Evolutionary conservation across 805 yeast species (phyloP).

Genomic region (Candida quercuum): DNA sequence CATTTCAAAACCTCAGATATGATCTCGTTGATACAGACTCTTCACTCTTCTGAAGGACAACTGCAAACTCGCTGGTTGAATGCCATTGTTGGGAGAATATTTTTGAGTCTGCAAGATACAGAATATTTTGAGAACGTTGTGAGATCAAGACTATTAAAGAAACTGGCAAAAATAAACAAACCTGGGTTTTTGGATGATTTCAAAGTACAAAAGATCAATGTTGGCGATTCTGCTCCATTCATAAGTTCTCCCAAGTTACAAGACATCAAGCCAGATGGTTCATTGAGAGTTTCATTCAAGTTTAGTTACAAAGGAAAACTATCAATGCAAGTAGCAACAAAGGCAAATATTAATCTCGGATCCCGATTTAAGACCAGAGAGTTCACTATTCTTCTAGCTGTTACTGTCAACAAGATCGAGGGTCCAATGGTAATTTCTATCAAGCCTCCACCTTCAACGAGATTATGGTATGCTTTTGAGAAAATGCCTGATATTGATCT

Average conservation of each 20-base stretch:
- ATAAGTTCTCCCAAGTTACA: conserved; percentile 66
- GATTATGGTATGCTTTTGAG: conserved; percentile 89
- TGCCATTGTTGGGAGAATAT: conserved; percentile 79
- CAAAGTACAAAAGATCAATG: conserved; percentile 61
- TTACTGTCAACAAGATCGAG: conserved; percentile 59
- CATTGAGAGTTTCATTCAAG: conserved; percentile 52
- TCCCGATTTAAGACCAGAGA: conserved; percentile 68
- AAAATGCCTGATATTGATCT: conserved; percentile 71
- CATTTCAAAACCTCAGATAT: conserved; percentile 69
- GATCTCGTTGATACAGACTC: conserved; percentile 65
- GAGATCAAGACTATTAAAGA: conserved; percentile 56
- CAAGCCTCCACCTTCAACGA: conserved; percentile 86
- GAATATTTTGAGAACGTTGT: conserved; percentile 55
- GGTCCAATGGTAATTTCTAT: conserved; percentile 68
- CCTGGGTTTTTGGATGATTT: conserved; percentile 89
- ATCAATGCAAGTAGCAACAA: conserved; percentile 73
- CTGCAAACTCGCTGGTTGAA: conserved; percentile 86
- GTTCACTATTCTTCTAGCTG: conserved; percentile 66
- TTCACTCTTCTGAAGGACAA: conserved; percentile 82
- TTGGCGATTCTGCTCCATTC: conserved; percentile 79
- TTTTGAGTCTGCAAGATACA: conserved; percentile 71
- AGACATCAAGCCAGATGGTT: conserved; percentile 77
- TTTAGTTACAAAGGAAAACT: conserved; percentile 73
- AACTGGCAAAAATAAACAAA: conserved; percentile 70
- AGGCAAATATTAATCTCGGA: conserved; percentile 70